Base-by-base conservation (phyloP, 108 stramenopile genomes). In the Cyclotella atomus region DNA sequence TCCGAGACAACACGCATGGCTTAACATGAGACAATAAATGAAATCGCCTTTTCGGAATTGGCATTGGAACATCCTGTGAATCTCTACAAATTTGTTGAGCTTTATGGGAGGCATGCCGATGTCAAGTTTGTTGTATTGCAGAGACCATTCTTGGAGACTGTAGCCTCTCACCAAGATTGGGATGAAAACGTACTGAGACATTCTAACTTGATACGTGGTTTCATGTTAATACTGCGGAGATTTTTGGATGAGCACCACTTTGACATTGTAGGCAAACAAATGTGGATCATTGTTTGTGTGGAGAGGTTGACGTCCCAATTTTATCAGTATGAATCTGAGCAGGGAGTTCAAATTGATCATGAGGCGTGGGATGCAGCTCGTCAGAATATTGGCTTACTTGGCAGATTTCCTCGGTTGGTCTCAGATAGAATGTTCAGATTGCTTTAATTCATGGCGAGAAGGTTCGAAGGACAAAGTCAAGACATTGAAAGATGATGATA, bases 31-130 rank as follows among this genome's bases (percentile, higher is more conserved):
- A 50, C 65, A 5, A 75, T 67, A 65, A 45, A 67, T 10, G n/a
- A 67, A 33, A 67, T 75, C 25, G 74, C 65, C 27, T 59, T 28
- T 38, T 46, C 56, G 30, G 65, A 66, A 34, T 17, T 59, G 33
- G 74, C 74, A 44, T 6, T 67, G 32, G 65, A 75, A 45, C 74
- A 75, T 67, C 74, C 65, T 20, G 30, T 52, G 20, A 74, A 74
- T 30, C 53, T 74, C 2, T 27, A 56, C 19, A 55, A 55, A 35
- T 67, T 75, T 29, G 44, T 57, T 12, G 56, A 70, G 15, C 10
- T 59, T 36, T 70, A 70, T 47, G 55, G 36, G 29, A n/a, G n/a
- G 1, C 43, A 59, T 32, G 68, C 68, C 7, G 41, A 70, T 20
- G 19, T 70, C 1, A 52, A 44, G 33, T 70, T 70, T 30, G 32